Conservation (phyloP, 2,329 filamentous ascomycete genomes). For the Pseudocercospora macadamiae region DNA sequence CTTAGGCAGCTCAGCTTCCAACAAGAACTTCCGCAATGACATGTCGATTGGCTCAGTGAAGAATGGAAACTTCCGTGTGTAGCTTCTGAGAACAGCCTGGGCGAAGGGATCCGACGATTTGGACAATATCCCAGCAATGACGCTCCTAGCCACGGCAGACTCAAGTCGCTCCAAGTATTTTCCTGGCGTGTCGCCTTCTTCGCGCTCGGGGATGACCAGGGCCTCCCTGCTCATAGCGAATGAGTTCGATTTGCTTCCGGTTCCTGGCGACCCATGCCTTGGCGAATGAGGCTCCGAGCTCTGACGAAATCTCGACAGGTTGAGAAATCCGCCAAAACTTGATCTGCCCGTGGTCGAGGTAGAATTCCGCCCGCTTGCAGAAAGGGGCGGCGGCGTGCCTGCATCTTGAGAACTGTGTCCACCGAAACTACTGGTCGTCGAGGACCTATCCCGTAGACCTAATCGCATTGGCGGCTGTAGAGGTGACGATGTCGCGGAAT, state of each 20-base stretch:
- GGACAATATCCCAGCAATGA: slow-evolving; percentile 82
- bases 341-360: slow-evolving; percentile 83
- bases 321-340: slow-evolving; percentile 89
- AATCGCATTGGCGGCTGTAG: slow-evolving; percentile 62
- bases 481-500: slow-evolving; percentile 64
- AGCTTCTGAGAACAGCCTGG: slow-evolving; percentile 81
- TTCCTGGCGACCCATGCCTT: slow-evolving; percentile 72
- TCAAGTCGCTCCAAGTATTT: slow-evolving; percentile 86
- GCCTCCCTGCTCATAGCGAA: slow-evolving; percentile 75
- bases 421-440: slow-evolving; percentile 78
- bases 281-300: slow-evolving; percentile 72
- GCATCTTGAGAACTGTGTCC: slow-evolving; percentile 73
- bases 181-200: slow-evolving; percentile 86
- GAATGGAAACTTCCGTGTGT: slow-evolving; percentile 93
- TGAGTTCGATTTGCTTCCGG: slow-evolving; percentile 80
- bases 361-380: slow-evolving; percentile 67
- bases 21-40: slow-evolving; percentile 90
- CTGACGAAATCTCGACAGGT: slow-evolving; percentile 75
- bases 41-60: slow-evolving; percentile 98
- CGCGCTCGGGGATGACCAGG: slow-evolving; percentile 70
- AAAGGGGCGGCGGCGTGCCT: slow-evolving; percentile 63
- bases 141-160: slow-evolving; percentile 74
- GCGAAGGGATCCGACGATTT: slow-evolving; percentile 86
- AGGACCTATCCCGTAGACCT: slow-evolving; percentile 75
- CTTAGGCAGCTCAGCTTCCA: slow-evolving; percentile 94